Evolutionary conservation across 2,329 filamentous ascomycete genomes (phyloP).

Genomic region (Didymella glomerata): DNA sequence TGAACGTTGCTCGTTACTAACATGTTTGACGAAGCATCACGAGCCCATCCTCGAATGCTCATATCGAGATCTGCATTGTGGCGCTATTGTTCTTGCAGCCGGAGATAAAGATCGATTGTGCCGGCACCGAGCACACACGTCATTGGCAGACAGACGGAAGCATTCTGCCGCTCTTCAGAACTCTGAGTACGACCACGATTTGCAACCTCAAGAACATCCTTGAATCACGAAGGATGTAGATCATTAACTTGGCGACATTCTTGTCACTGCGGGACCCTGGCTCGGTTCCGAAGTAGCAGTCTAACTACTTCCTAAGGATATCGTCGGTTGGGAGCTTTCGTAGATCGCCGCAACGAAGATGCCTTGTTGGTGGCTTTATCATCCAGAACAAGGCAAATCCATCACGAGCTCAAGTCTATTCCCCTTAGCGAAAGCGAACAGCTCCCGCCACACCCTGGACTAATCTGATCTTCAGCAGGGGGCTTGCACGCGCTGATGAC

Average conservation of each 20-base stretch:
- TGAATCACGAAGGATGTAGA: background rate
- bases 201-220: background rate
- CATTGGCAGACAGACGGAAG: slow-evolving; percentile 6
- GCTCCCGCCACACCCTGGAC: background rate
- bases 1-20: background rate
- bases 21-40: background rate
- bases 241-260: slow-evolving; percentile 1
- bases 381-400: background rate
- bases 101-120: slow-evolving; percentile 5
- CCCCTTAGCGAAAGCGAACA: background rate
- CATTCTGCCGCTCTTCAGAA: background rate
- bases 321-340: background rate
- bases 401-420: background rate
- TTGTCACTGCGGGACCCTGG: background rate
- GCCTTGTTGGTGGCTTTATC: slow-evolving; percentile 5
- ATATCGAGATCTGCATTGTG: slow-evolving; percentile 4
- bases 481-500: background rate
- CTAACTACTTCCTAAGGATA: background rate
- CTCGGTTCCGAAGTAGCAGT: background rate
- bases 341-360: too few relatives aligned
- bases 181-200: slow-evolving; percentile 2
- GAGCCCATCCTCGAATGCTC: slow-evolving; percentile 1
- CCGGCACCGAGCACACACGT: slow-evolving; percentile 5
- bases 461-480: background rate
- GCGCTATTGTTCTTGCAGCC: background rate